A percentile compares a stretch with the other conserved stretches of the same genome.
Evolutionary conservation across 1,284 basidiomycete genomes (phyloP).

Genomic region (Puccinia hordei): DNA sequence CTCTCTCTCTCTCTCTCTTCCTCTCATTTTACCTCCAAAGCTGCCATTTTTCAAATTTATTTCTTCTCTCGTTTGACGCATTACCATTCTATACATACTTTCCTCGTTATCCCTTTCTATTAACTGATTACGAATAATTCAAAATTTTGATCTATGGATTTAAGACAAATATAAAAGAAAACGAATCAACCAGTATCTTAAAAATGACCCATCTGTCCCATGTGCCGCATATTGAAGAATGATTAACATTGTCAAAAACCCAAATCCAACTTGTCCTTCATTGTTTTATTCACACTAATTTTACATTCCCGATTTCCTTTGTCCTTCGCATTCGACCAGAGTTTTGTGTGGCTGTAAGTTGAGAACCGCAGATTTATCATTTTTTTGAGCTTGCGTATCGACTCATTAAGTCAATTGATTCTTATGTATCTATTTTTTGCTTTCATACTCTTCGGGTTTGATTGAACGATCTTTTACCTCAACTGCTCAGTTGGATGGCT

Average conservation of each 20-base stretch:
- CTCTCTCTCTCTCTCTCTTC: not conserved
- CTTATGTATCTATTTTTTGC: not conserved
- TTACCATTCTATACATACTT: not conserved
- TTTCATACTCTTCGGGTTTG: not conserved
- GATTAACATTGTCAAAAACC: not conserved
- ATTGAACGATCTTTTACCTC: not conserved
- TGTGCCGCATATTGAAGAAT: not conserved
- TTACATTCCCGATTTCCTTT: not conserved
- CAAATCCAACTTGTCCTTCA: not conserved
- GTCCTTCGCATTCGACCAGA: not conserved
- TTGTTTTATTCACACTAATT: not conserved
- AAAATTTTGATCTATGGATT: too few relatives aligned
- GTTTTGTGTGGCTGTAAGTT: constrained; percentile 49
- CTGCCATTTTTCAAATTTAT: not conserved
- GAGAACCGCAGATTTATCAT: not conserved
- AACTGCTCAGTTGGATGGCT: constrained; percentile 42
- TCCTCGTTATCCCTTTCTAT: not conserved
- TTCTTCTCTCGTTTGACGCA: not conserved
- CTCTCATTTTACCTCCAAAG: too few relatives aligned
- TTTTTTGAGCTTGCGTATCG: not conserved
- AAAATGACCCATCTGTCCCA: too few relatives aligned
- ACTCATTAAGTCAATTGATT: not conserved
- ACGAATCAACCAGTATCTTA: too few relatives aligned
- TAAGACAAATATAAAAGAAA: too few relatives aligned
- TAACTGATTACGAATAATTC: too few relatives aligned